Conservation (phyloP, 768 basidiomycete species). For the Scleroderma bovista region DNA sequence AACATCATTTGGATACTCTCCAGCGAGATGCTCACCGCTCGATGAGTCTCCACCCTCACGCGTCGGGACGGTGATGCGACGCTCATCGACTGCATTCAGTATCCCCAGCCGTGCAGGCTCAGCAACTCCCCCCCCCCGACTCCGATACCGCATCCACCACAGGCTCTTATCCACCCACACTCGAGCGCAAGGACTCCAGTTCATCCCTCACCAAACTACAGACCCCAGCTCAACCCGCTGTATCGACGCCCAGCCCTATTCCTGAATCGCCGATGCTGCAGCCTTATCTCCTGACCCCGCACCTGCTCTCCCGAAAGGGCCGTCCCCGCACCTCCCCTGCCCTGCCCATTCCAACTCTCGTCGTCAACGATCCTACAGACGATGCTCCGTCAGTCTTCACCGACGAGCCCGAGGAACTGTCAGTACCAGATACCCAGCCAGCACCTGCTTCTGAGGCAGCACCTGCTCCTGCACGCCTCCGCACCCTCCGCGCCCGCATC, state of each 20-base stretch:
- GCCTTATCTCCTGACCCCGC: constrained; percentile 29
- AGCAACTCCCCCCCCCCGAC: constrained; percentile 20
- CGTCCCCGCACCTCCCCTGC: constrained; percentile 36
- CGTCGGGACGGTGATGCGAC: constrained; percentile 54
- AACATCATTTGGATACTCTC: too few species aligned
- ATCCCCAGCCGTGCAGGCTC: constrained; percentile 29
- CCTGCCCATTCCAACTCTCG: constrained; percentile 7
- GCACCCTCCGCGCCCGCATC: constrained; percentile 11
- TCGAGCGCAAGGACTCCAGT: constrained; percentile 25
- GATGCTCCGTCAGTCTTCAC: constrained; percentile 44
- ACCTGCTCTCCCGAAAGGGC: constrained; percentile 24
- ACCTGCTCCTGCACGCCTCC: too few species aligned
- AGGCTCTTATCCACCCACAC: constrained; percentile 22
- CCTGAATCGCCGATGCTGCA: constrained; percentile 63
- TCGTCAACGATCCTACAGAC: constrained; percentile 11
- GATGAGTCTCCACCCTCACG: too few species aligned
- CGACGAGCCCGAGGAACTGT: constrained; percentile 40
- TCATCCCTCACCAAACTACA: constrained; percentile 30
- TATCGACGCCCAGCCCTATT: constrained; percentile 54
- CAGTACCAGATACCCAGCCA: constrained; percentile 2
- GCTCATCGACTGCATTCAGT: constrained; percentile 52
- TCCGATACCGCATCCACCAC: constrained; percentile 22
- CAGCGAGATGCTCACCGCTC: too few species aligned
- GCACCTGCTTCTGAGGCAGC: constrained; percentile 7
- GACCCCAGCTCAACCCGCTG: constrained; percentile 24